These are phyloP conservation scores for Mycothermus thermophilus DNA, from an alignment of 495 filamentous ascomycete species.

Conservation along the genomic window DNA sequence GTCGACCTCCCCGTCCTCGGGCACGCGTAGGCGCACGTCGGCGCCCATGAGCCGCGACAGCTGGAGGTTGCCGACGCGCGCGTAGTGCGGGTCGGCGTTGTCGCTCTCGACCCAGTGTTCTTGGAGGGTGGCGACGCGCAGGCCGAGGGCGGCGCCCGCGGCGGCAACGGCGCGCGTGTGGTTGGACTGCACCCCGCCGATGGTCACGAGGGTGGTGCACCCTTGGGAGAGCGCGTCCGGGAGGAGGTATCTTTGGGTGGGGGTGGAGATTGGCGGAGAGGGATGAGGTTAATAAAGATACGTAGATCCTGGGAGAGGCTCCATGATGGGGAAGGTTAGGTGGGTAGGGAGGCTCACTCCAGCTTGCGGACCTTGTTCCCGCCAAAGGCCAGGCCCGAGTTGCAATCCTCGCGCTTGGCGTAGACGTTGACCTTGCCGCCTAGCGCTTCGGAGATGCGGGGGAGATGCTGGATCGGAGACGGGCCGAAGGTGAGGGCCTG, in stretches of 20 bases:
- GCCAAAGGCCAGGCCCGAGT: conserved; percentile 47
- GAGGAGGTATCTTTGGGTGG: conserved; percentile 31
- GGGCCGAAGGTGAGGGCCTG: conserved; percentile 40
- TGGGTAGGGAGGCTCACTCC: conserved; percentile 29
- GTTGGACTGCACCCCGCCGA: conserved; percentile 54
- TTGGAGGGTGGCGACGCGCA: conserved; percentile 43
- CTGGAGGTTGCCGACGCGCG: conserved; percentile 47
- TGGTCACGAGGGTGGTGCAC: conserved; percentile 43
- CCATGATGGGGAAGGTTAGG: neutral
- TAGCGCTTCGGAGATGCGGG: conserved; percentile 43
- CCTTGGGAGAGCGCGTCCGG: conserved; percentile 41
- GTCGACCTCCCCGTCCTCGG: conserved; percentile 6
- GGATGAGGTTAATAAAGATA: too few relatives aligned
- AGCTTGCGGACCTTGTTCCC: conserved; percentile 57
- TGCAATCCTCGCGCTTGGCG: conserved; percentile 51
- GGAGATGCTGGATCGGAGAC: conserved; percentile 47
- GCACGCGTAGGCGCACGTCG: conserved; percentile 37
- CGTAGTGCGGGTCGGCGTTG: conserved; percentile 37
- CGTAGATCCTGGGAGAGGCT: too few relatives aligned
- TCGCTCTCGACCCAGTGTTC: conserved; percentile 45
- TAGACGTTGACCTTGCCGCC: conserved; percentile 40
- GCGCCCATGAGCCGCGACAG: conserved; percentile 48
- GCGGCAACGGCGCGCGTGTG: conserved; percentile 51
- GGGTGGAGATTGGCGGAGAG: neutral
- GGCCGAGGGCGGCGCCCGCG: conserved; percentile 36